Evolutionary conservation across 2,329 filamentous ascomycete species (phyloP).

Genomic region (Diaporthe longicolla): DNA sequence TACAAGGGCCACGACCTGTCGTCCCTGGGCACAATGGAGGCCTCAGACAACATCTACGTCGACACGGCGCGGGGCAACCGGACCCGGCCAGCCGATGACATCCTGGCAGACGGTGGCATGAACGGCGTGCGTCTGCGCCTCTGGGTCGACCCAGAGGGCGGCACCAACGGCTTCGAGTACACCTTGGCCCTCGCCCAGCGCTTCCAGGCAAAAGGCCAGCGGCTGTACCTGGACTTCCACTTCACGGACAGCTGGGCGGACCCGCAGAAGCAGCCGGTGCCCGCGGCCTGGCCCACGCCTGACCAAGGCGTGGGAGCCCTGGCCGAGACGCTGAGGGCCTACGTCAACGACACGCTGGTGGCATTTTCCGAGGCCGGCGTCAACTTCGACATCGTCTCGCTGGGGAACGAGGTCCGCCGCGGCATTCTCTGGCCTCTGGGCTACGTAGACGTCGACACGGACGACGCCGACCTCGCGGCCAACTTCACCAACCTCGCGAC

Average conservation of each 20-base stretch:
- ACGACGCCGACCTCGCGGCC: slow-evolving; percentile 74
- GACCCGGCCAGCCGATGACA: slow-evolving; percentile 34
- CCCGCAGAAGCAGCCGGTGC: slow-evolving; percentile 72
- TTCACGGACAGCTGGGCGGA: slow-evolving; percentile 81
- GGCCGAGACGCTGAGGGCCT: slow-evolving; percentile 75
- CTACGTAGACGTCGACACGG: slow-evolving; percentile 72
- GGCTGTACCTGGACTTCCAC: slow-evolving; percentile 74
- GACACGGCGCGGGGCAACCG: slow-evolving; percentile 31
- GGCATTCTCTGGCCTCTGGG: slow-evolving; percentile 78
- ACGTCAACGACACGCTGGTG: slow-evolving; percentile 74
- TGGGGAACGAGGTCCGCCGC: slow-evolving; percentile 80
- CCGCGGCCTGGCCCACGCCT: slow-evolving; percentile 72
- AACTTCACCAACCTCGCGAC: slow-evolving; percentile 71
- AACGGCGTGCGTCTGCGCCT: slow-evolving; percentile 50
- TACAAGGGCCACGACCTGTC: slow-evolving; percentile 38
- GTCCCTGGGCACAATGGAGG: slow-evolving; percentile 32
- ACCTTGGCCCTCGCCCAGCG: slow-evolving; percentile 76
- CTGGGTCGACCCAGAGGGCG: slow-evolving; percentile 77
- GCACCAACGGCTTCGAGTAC: slow-evolving; percentile 78
- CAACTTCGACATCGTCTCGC: slow-evolving; percentile 73
- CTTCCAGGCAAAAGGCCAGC: slow-evolving; percentile 72
- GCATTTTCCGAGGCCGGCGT: slow-evolving; percentile 70
- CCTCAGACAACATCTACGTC: slow-evolving; percentile 24
- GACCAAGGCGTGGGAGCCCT: slow-evolving; percentile 66
- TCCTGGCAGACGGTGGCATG: slow-evolving; percentile 36